Evolutionary conservation across 2,329 filamentous ascomycete genomes (phyloP).

Genomic region (Celoporthe dispersa): DNA sequence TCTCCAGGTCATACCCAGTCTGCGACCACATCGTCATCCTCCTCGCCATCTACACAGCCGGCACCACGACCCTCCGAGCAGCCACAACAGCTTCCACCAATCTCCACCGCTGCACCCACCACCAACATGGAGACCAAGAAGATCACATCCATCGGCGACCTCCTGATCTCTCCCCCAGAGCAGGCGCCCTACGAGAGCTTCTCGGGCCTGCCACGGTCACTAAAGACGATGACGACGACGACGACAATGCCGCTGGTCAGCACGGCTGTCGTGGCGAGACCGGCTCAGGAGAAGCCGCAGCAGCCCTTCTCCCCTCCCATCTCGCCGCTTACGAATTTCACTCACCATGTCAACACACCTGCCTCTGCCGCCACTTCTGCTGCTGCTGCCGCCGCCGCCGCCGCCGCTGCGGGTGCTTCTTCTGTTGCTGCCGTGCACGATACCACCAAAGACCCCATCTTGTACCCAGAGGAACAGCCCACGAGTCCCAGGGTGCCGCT

Average conservation of each 20-base stretch:
- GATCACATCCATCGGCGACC: slow-evolving; percentile 53
- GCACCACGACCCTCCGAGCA: not conserved
- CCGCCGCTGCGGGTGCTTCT: too few species aligned
- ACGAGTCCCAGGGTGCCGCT: slow-evolving; percentile 51
- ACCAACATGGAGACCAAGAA: slow-evolving; percentile 42
- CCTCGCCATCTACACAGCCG: too few species aligned
- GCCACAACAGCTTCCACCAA: not conserved
- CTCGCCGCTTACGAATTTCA: slow-evolving; percentile 53
- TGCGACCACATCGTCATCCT: not conserved
- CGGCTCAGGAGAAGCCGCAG: slow-evolving; percentile 31
- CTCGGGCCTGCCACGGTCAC: slow-evolving; percentile 13
- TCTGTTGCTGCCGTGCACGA: slow-evolving; percentile 35
- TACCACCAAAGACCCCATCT: slow-evolving; percentile 58
- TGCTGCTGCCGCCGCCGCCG: slow-evolving; percentile 16
- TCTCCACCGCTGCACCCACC: not conserved
- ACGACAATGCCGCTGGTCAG: slow-evolving; percentile 24
- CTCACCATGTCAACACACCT: slow-evolving; percentile 39
- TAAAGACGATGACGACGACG: not conserved
- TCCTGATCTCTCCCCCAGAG: slow-evolving; percentile 65
- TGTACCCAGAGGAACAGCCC: slow-evolving; percentile 55
- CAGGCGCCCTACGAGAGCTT: slow-evolving; percentile 59
- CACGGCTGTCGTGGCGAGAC: slow-evolving; percentile 35
- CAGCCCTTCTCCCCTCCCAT: slow-evolving; percentile 61
- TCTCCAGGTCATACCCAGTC: not conserved
- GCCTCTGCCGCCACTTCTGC: slow-evolving; percentile 29